Base-by-base conservation (phyloP, 176 grass and related monocot species). In the Juncus inflexus region DNA sequence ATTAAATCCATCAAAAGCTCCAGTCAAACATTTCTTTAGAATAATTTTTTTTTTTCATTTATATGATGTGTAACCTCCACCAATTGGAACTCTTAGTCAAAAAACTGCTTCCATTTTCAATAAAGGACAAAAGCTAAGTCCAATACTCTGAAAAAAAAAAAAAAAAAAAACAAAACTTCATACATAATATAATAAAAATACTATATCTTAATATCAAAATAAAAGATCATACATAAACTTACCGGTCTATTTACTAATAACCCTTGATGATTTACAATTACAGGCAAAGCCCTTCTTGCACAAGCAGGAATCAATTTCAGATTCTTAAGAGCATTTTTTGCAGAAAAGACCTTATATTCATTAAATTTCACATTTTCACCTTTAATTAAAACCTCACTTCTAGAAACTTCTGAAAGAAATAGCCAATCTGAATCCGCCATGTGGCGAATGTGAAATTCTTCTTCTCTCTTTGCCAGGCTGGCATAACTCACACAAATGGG, bases 371-470 rank as follows among this genome's bases (percentile, higher is more conserved):
- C 49, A 9, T 82, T n/a, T 3, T 47, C 43, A 9, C 43, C 19
- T 28, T 28, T 28, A 28, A n/a, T n/a, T n/a, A n/a, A n/a, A n/a
- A n/a, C n/a, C n/a, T n/a, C 7, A 45, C 50, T 79, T 65, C 69
- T 80, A 80, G 70, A 87, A 70, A 85, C 42, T 71, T 78, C 65
- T 37, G 74, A 69, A 72, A 96, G 87, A 81, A 87, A 96, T 70
- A 96, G 73, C 91, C 86, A 90, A 58, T 90, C 91, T 0, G 65
- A 57, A 78, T 96, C 91, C 60, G 82, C 67, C 87, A 96, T 87
- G 74, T 74, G 81, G 14, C 91, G 77, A 74, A 96, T 35, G 68
- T 43, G 15, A 13, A 85, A 13, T 55, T 74, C 69, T 67, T 7
- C 76, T 5, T 83, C 76, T 35, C 62, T 47, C 43, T 5, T 9